Evolutionary conservation across 306 rosid genomes (phyloP).

Genomic region (Psophocarpus tetragonolobus): DNA sequence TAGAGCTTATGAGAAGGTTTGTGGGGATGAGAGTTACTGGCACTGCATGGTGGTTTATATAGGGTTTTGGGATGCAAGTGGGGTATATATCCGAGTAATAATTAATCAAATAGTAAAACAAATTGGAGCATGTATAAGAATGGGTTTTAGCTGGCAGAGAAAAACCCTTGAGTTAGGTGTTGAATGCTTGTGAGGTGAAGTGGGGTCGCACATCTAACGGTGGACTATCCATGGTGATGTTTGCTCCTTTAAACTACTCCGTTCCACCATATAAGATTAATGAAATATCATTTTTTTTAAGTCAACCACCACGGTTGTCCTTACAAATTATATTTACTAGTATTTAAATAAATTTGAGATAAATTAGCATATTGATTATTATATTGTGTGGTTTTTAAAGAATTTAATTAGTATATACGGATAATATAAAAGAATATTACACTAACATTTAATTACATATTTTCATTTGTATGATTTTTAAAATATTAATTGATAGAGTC

Average conservation of each 20-base stretch:
- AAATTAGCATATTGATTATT: no score
- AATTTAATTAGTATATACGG: no score
- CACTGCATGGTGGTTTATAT: not conserved
- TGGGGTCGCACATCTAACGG: not conserved
- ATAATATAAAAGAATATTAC: no score
- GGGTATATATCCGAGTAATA: not conserved
- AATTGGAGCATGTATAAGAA: not conserved
- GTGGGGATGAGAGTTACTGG: not conserved
- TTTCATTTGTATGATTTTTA: no score
- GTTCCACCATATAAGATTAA: not conserved
- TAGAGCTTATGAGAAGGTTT: constrained; percentile 12
- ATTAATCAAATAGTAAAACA: not conserved
- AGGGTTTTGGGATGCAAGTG: not conserved
- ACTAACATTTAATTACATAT: no score
- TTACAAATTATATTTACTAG: no score
- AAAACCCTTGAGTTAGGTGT: not conserved
- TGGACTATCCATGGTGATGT: not conserved
- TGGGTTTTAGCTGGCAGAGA: constrained; percentile 3
- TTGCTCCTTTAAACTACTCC: not conserved
- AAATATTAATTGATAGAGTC: no score
- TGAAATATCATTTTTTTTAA: not conserved
- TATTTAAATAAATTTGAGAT: no score
- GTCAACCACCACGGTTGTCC: no score
- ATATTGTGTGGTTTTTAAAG: no score
- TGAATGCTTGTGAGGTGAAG: not conserved